Percentiles rank a stretch among this genome's conserved stretches.
Evolutionary conservation across 2,329 filamentous ascomycete species (phyloP).

Genomic region (Aspergillus flavus): DNA sequence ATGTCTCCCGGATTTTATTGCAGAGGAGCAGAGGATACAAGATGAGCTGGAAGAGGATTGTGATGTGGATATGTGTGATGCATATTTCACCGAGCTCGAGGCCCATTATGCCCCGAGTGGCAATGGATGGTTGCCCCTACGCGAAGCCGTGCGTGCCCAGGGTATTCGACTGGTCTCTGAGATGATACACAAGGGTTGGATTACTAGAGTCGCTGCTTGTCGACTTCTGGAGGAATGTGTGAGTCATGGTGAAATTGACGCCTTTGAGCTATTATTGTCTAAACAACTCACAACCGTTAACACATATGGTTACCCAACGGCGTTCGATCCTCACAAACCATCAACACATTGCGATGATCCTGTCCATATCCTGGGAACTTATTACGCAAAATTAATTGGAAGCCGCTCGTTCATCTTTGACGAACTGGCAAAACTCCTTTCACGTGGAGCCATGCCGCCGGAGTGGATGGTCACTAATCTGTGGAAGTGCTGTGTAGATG

Average conservation of each 20-base stretch:
- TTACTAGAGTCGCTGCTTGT: conserved; percentile 35
- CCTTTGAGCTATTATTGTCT: conserved; percentile 39
- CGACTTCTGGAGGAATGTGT: conserved; percentile 38
- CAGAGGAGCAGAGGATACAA: conserved; percentile 38
- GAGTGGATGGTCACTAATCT: conserved; percentile 45
- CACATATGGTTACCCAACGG: conserved; percentile 31
- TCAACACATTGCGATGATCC: conserved; percentile 27
- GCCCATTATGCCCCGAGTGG: conserved; percentile 38
- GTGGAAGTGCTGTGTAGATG: conserved; percentile 40
- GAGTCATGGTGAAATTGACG: conserved; percentile 36
- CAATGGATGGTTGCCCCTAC: conserved; percentile 44
- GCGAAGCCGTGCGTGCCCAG: conserved; percentile 44
- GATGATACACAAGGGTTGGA: conserved; percentile 40
- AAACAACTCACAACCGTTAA: conserved; percentile 32
- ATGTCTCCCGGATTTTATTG: conserved; percentile 42
- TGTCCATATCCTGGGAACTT: conserved; percentile 34
- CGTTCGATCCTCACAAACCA: conserved; percentile 27
- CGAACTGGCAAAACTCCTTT: conserved; percentile 39
- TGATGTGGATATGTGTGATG: conserved; percentile 44
- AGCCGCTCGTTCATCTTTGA: conserved; percentile 35
- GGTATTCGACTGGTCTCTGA: conserved; percentile 42
- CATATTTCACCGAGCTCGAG: conserved; percentile 47
- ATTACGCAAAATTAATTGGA: conserved; percentile 24
- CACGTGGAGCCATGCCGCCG: conserved; percentile 34
- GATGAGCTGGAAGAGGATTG: conserved; percentile 35